Evolutionary conservation across 495 filamentous ascomycete species (phyloP).

Genomic region (Hypoxylon cercidicola): DNA sequence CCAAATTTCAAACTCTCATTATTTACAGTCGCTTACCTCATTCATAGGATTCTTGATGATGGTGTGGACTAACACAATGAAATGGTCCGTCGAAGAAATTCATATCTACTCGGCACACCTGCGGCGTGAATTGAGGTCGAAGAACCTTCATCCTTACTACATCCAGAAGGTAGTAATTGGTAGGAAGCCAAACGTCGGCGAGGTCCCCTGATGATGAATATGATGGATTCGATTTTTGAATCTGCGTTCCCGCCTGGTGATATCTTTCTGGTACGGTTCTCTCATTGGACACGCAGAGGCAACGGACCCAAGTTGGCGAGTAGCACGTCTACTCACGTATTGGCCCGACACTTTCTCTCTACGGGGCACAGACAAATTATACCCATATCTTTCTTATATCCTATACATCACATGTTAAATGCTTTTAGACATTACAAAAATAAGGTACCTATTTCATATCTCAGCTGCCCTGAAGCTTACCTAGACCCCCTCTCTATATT

Average conservation of each 20-base stretch:
- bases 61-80: conserved; percentile 43
- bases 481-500: too few relatives aligned
- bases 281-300: not conserved
- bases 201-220: not conserved
- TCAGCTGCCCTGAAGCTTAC: too few relatives aligned
- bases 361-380: not conserved
- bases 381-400: not conserved
- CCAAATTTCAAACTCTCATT: not conserved
- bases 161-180: conserved; percentile 46
- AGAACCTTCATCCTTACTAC: conserved; percentile 44
- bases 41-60: conserved; percentile 48
- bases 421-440: not conserved
- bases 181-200: conserved; percentile 44
- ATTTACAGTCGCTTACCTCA: not conserved
- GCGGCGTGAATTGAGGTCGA: conserved; percentile 45
- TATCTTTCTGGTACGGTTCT: not conserved
- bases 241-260: not conserved
- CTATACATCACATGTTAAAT: not conserved
- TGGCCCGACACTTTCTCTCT: not conserved
- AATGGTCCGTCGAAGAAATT: conserved; percentile 49
- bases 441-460: too few relatives aligned
- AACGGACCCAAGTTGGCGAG: not conserved
- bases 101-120: conserved; percentile 49
- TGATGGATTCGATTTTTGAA: not conserved
- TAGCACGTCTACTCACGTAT: not conserved